These are phyloP conservation scores for Blastobotrys elegans DNA, from an alignment of 1,139 yeast species.

Conservation along the genomic window DNA sequence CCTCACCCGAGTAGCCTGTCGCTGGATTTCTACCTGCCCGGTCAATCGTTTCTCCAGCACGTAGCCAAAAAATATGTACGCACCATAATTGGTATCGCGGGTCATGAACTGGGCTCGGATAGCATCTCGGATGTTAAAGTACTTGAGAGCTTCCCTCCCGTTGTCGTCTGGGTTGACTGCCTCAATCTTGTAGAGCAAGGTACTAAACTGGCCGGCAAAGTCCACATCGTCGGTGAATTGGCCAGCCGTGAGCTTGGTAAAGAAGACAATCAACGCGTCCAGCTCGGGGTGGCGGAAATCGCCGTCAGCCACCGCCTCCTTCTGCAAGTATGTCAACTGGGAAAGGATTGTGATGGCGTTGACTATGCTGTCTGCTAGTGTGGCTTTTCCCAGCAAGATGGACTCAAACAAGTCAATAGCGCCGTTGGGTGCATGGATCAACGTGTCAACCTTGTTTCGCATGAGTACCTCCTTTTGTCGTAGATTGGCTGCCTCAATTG, in stretches of 20 bases:
- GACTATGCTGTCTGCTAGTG: background rate
- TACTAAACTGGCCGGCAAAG: conserved; percentile 4
- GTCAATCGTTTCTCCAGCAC: conserved; percentile 2
- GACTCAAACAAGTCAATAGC: background rate
- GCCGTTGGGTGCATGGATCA: conserved; percentile 1
- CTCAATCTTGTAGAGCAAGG: conserved; percentile 1
- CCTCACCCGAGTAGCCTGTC: background rate
- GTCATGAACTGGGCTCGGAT: conserved; percentile 4
- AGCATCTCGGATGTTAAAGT: background rate
- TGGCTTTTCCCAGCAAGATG: conserved; percentile 1
- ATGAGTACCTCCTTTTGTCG: background rate
- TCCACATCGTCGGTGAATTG: background rate
- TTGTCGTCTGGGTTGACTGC: background rate
- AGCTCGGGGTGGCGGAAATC: conserved; percentile 5
- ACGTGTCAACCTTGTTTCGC: background rate
- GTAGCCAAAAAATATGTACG: conserved; percentile 4
- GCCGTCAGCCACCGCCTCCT: background rate
- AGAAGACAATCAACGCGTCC: background rate
- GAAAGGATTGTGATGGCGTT: background rate
- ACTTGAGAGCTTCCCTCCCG: conserved; percentile 1
- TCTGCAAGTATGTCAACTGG: background rate
- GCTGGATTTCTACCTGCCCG: background rate
- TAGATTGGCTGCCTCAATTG: background rate
- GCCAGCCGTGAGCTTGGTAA: background rate
- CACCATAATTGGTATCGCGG: background rate